Evolutionary conservation across 2,329 filamentous ascomycete genomes (phyloP), one percentile per base, ranked within the genome.

Genomic region (Sporothrix protearum): DNA sequence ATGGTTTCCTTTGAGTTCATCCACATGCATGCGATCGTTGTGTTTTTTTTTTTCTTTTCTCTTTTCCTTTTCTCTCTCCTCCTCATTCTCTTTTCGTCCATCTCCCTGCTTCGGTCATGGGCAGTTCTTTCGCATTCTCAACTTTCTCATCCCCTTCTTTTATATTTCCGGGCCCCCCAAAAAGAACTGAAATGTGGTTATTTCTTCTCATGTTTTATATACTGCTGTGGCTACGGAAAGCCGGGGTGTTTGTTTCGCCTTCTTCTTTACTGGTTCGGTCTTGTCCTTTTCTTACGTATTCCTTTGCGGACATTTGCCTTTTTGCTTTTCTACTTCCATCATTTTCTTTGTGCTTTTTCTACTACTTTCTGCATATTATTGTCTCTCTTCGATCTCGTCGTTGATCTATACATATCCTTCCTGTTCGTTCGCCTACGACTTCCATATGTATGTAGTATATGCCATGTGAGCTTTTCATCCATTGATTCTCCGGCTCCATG

Each of bases 121-220:
- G 45, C 25, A 33, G 22, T 25, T 64, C n/a, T 64, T 59, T 64
- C 19, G 12, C 36, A 51, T 69, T 33, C 51, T 19, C n/a, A n/a
- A n/a, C 19, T 30, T 61, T 45, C 33, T n/a, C 16, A 16, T n/a
- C 16, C 33, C 16, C 10, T 39, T 30, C n/a, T 30, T 22, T 22
- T 69, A 57, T 42, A 16, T 36, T 63, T 36, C 36, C 59, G 14
- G 59, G 59, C 59, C 42, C 14, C 42, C 36, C 36, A 39, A 45
- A 61, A 64, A 64, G 59, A 64, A 64, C 59, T 64, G 59, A 64
- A 64, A 64, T 64, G 36, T 64, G 59, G 36, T 66, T 33, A 47
- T 59, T 71, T 42, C 33, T 71, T 71, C 55, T 53, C 55, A 66
- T 64, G 33, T 42, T 42, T 69, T 71, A 33, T 66, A 57, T 61